These are phyloP conservation scores for Boletellus ananiceps DNA, from an alignment of 768 basidiomycete genomes.

Conservation along the genomic window DNA sequence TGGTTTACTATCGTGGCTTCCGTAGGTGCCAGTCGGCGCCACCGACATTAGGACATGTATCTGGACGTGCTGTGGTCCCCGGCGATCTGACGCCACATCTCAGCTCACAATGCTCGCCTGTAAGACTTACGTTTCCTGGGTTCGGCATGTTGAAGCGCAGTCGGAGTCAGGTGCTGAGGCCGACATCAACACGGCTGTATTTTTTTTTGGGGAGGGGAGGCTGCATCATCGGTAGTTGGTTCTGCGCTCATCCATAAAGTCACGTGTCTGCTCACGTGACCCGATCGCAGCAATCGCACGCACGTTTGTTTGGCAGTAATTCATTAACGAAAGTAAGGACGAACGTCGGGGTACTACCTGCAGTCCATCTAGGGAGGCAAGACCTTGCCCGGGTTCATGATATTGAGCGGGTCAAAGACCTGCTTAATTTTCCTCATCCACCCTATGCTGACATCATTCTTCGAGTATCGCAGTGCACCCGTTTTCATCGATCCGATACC, in stretches of 20 bases:
- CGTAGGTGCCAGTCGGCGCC: constrained; percentile 2
- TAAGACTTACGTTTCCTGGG: constrained; percentile 15
- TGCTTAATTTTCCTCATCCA: constrained; percentile 89
- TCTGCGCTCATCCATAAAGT: constrained; percentile 9
- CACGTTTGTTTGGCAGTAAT: no score
- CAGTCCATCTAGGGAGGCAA: constrained; percentile 28
- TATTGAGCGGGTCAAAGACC: constrained; percentile 84
- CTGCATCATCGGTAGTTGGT: constrained; percentile 7
- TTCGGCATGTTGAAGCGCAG: constrained; percentile 10
- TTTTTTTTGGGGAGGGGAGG: constrained; percentile 3
- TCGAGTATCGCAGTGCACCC: constrained; percentile 84
- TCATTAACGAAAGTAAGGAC: no score
- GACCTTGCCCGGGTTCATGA: constrained; percentile 92
- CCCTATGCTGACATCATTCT: constrained; percentile 70
- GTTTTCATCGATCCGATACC: constrained; percentile 97
- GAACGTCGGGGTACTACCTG: not conserved
- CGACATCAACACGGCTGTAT: not conserved
- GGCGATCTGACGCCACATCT: constrained; percentile 8
- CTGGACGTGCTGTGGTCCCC: constrained; percentile 11
- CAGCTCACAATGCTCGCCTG: not conserved
- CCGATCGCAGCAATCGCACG: no score
- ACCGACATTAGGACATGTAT: not conserved
- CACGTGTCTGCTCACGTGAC: constrained; percentile 1
- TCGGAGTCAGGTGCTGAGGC: not conserved
- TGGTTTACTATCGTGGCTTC: constrained; percentile 27